phyloP scores from a whole-genome alignment of 2,329 filamentous ascomycete species.

The Ambrosiella cleistominuta region DNA sequence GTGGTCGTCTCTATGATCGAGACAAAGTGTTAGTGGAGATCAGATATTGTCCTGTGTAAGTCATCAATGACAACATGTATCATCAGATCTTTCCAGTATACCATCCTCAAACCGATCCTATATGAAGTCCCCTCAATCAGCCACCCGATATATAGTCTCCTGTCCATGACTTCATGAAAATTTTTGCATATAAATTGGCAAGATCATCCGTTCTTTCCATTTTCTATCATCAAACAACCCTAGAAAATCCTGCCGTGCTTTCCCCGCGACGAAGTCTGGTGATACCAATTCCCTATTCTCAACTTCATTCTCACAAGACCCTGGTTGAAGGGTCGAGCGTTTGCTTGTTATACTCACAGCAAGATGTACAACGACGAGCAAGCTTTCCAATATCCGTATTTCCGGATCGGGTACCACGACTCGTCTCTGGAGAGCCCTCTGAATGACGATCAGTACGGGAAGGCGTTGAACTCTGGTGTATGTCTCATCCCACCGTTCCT shows the following conservation, averaged over 20 bases:
- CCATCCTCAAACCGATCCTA: background rate
- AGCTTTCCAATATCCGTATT: constrained; percentile 2
- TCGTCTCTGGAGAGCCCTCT: constrained; percentile 42
- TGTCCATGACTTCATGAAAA: too few relatives aligned
- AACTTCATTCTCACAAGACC: background rate
- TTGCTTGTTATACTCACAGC: background rate
- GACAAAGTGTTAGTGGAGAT: background rate
- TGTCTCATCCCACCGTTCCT: constrained; percentile 21
- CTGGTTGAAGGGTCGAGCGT: background rate
- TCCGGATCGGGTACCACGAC: constrained; percentile 48
- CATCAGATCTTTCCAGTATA: background rate
- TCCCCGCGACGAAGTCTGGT: background rate
- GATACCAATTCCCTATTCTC: too few relatives aligned
- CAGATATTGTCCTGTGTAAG: too few relatives aligned
- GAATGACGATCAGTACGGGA: constrained; percentile 44
- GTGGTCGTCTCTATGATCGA: background rate
- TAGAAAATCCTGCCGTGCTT: background rate
- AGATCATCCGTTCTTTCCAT: background rate
- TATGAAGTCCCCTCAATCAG: background rate
- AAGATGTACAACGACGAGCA: constrained; percentile 3
- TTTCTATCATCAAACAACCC: background rate
- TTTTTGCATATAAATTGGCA: background rate
- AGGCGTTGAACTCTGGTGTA: constrained; percentile 53
- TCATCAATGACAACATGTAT: background rate
- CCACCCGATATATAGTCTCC: background rate